Conservation (phyloP, 2,329 filamentous ascomycete genomes). For the Arthrocladium fulminans region DNA sequence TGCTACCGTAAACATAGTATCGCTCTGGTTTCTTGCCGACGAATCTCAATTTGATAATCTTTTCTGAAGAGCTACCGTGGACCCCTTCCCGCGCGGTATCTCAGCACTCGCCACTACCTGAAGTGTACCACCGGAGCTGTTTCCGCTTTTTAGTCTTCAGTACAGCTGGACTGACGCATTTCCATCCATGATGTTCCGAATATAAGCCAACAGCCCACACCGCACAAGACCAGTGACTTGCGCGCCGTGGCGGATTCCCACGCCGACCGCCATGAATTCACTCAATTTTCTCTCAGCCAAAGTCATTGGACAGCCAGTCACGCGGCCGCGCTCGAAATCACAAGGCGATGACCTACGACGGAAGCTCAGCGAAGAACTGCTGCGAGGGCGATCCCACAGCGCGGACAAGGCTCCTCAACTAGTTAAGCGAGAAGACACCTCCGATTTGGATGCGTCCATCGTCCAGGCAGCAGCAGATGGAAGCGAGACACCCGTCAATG, state of each 20-base stretch:
- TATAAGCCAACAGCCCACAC: background rate
- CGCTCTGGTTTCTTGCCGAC: background rate
- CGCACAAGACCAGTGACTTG: background rate
- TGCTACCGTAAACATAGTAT: background rate
- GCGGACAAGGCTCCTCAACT: conserved; percentile 30
- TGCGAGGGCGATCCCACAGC: conserved; percentile 36
- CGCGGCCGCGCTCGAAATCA: conserved; percentile 47
- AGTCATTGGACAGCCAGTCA: conserved; percentile 54
- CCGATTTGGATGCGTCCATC: conserved; percentile 22
- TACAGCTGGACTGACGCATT: background rate
- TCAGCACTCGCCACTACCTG: too few species aligned
- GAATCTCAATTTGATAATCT: too few species aligned
- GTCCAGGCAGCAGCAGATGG: conserved; percentile 21
- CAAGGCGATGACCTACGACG: conserved; percentile 38
- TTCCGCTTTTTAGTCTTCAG: background rate
- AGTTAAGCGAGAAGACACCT: conserved; percentile 25
- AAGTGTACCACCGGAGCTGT: too few species aligned
- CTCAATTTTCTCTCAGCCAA: conserved; percentile 86
- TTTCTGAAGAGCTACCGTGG: too few species aligned
- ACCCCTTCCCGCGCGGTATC: too few species aligned
- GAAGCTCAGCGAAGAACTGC: conserved; percentile 27
- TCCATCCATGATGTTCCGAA: conserved; percentile 5
- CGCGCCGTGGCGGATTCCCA: background rate
- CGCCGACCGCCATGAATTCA: conserved; percentile 64
- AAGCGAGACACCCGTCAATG: conserved; percentile 32